Conservation (phyloP, 257 asterid species). For the Nicotiana noctiflora region DNA sequence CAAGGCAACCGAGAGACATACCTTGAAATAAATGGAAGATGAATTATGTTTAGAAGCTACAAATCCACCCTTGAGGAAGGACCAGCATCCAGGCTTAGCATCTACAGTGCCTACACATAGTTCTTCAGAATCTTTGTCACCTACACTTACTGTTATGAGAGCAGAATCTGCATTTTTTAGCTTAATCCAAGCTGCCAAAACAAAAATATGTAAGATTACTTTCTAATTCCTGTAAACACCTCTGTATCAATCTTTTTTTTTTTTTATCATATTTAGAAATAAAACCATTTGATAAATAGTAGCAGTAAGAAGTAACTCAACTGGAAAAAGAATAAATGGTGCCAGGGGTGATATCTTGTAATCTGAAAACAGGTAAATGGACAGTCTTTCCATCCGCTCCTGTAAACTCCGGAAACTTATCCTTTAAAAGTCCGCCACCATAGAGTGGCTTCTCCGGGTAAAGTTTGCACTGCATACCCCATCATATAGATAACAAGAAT, state of each 20-base stretch:
- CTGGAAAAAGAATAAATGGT: constrained; percentile 60
- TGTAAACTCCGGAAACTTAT: constrained; percentile 15
- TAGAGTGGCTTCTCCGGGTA: constrained; percentile 58
- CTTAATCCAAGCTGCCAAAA: constrained; percentile 58
- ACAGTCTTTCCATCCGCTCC: constrained; percentile 14
- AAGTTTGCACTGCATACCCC: constrained; percentile 39
- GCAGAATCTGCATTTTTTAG: constrained; percentile 27
- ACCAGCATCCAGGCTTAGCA: constrained; percentile 62
- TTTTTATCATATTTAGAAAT: background rate
- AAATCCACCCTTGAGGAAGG: constrained; percentile 79
- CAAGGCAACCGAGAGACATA: constrained; percentile 14
- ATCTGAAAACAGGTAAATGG: constrained; percentile 21
- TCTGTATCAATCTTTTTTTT: background rate
- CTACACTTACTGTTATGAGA: constrained; percentile 37
- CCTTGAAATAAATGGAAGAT: constrained; percentile 42
- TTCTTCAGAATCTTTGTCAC: constrained; percentile 22
- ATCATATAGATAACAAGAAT: background rate
- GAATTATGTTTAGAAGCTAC: constrained; percentile 32
- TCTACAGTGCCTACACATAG: constrained; percentile 59
- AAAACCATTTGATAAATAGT: background rate
- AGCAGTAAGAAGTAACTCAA: constrained; percentile 18
- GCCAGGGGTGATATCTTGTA: constrained; percentile 33
- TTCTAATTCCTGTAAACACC: background rate
- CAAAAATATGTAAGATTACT: background rate
- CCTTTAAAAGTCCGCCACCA: constrained; percentile 57